These are phyloP conservation scores for Obelidium mucronatum DNA, from an alignment of 192 early-diverging fungal genomes.

Conservation along the genomic window DNA sequence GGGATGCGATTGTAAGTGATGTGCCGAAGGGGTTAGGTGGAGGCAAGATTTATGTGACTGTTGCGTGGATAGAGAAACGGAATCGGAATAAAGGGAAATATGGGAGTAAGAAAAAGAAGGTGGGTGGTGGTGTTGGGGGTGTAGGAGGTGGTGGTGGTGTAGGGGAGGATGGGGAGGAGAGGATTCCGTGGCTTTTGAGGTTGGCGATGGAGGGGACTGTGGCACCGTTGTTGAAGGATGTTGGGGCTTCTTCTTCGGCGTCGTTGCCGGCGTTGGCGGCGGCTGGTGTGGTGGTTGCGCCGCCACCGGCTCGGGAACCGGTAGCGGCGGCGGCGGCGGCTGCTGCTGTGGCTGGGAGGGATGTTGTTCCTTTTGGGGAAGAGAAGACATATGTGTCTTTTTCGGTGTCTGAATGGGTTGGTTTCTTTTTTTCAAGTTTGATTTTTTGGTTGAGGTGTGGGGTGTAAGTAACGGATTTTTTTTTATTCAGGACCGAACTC, in stretches of 20 bases:
- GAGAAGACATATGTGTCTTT: slow-evolving; percentile 46
- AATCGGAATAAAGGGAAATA: slow-evolving; percentile 49
- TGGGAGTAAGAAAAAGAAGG: slow-evolving; percentile 30
- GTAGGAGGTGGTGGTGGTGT: too few relatives aligned
- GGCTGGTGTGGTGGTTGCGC: not conserved
- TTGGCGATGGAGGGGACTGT: slow-evolving; percentile 47
- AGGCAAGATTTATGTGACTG: slow-evolving; percentile 45
- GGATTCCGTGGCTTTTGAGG: slow-evolving; percentile 44
- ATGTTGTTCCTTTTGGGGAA: slow-evolving; percentile 1
- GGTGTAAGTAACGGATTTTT: too few relatives aligned
- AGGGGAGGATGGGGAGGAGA: slow-evolving; percentile 30
- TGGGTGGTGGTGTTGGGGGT: too few relatives aligned
- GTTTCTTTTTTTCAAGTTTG: slow-evolving; percentile 6
- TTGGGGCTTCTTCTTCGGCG: slow-evolving; percentile 5
- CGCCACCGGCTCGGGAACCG: not conserved
- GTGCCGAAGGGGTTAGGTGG: slow-evolving; percentile 31
- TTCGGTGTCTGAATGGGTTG: slow-evolving; percentile 48
- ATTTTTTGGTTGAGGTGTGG: not conserved
- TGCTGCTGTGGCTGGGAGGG: too few relatives aligned
- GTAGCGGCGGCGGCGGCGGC: not conserved
- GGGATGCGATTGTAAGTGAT: slow-evolving; percentile 41
- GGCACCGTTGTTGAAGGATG: slow-evolving; percentile 31
- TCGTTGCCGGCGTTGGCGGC: not conserved
- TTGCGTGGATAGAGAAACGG: slow-evolving; percentile 58
- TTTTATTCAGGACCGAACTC: slow-evolving; percentile 32